Conservation (phyloP, 2,329 filamentous ascomycete genomes). For the Cercospora canescens region DNA sequence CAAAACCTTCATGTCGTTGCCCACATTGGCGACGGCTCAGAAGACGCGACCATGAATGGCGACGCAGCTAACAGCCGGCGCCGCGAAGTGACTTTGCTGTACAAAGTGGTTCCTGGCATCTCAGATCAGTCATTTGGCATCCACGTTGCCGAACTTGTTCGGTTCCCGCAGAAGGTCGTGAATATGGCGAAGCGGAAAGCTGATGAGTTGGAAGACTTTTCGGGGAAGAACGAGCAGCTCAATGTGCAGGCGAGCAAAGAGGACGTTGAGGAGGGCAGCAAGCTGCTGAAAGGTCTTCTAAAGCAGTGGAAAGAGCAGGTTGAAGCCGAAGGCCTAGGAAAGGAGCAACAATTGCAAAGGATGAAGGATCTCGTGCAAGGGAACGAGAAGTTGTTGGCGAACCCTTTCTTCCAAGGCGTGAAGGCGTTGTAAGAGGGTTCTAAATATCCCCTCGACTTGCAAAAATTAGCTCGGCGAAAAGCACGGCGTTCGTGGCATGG, state of each 20-base stretch:
- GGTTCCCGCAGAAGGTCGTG: constrained; percentile 95
- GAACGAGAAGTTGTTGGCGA: constrained; percentile 64
- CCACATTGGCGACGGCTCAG: constrained; percentile 67
- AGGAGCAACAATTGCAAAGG: constrained; percentile 73
- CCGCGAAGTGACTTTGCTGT: constrained; percentile 86
- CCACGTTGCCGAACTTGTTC: constrained; percentile 93
- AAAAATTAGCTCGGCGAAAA: background rate
- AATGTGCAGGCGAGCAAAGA: constrained; percentile 69
- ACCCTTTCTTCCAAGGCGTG: constrained; percentile 66
- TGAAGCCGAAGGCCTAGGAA: constrained; percentile 56
- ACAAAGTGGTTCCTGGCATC: constrained; percentile 93
- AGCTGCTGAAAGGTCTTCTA: constrained; percentile 79
- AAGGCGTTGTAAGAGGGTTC: constrained; percentile 43
- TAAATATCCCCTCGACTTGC: background rate
- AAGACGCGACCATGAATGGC: constrained; percentile 42
- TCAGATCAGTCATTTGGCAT: constrained; percentile 98
- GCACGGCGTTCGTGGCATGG: background rate
- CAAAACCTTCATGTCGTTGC: constrained; percentile 94
- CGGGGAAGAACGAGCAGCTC: constrained; percentile 60
- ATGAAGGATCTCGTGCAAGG: constrained; percentile 77
- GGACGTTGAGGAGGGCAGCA: constrained; percentile 86
- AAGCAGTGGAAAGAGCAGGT: constrained; percentile 78
- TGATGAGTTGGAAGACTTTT: constrained; percentile 96
- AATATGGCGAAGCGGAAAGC: constrained; percentile 99
- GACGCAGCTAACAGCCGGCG: constrained; percentile 52